Evolutionary conservation across 225 moss, liverwort and hornwort species (phyloP).

Genomic region (Marchantia paleacea): DNA sequence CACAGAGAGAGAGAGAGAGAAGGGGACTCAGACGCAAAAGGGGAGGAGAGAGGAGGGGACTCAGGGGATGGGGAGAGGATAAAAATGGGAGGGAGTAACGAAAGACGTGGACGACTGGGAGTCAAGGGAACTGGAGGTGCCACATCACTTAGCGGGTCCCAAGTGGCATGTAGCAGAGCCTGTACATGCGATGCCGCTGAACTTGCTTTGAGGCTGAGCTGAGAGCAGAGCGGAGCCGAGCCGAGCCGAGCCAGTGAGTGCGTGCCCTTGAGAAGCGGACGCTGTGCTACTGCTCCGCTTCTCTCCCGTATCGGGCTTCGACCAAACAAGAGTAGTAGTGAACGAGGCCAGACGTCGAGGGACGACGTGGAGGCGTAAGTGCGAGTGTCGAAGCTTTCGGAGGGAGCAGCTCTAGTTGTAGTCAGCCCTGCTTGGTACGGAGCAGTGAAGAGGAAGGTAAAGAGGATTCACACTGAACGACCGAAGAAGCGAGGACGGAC

Average conservation of each 20-base stretch:
- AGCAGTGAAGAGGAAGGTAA: background rate
- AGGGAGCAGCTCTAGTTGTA: background rate
- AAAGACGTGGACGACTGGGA: slow-evolving; percentile 28
- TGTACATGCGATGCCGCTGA: background rate
- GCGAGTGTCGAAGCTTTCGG: background rate
- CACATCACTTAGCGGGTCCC: slow-evolving; percentile 14
- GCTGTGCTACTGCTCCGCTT: background rate
- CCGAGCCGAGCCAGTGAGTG: background rate
- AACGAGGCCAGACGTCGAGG: background rate
- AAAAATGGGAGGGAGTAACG: background rate
- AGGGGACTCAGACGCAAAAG: too few relatives aligned
- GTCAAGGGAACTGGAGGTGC: slow-evolving; percentile 25
- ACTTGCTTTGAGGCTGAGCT: slow-evolving; percentile 11
- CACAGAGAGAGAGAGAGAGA: background rate
- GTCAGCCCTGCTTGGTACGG: background rate
- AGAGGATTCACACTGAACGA: background rate
- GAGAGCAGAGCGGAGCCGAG: background rate
- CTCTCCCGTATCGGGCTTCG: background rate
- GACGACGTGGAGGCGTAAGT: too few relatives aligned
- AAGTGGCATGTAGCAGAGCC: slow-evolving; percentile 13
- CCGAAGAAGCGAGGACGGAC: background rate
- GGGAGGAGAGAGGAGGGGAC: background rate
- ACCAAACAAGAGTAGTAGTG: background rate
- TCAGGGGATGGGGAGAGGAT: background rate
- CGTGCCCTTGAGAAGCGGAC: background rate